These are phyloP conservation scores for Cladorrhinum sp. DNA, from an alignment of 2,329 filamentous ascomycete species.

Conservation along the genomic window DNA sequence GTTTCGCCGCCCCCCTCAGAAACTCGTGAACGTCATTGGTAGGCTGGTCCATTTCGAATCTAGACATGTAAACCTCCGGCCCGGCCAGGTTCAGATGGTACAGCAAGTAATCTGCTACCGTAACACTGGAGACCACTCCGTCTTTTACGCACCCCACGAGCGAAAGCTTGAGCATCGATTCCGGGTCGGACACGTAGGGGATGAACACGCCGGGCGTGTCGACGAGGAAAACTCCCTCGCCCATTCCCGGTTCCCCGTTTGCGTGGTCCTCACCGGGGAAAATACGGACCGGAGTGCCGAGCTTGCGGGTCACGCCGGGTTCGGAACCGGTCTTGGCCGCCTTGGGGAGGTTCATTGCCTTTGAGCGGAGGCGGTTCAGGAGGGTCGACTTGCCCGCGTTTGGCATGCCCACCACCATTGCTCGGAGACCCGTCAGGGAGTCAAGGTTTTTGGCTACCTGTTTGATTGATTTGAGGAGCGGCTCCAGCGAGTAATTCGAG, in stretches of 20 bases:
- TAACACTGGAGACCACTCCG: conserved; percentile 72
- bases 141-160: conserved; percentile 90
- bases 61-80: conserved; percentile 54
- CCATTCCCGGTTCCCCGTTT: conserved; percentile 29
- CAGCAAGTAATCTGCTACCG: conserved; percentile 85
- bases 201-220: conserved; percentile 96
- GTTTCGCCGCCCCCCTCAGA: conserved; percentile 66
- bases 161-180: conserved; percentile 93
- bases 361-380: conserved; percentile 77
- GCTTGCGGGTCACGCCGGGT: conserved; percentile 84
- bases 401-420: conserved; percentile 93
- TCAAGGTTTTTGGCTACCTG: conserved; percentile 47
- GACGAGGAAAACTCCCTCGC: conserved; percentile 72
- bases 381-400: conserved; percentile 95
- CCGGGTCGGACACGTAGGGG: conserved; percentile 79
- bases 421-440: conserved; percentile 74
- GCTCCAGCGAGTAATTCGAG: conserved; percentile 10
- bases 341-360: conserved; percentile 60
- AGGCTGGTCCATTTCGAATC: conserved; percentile 53
- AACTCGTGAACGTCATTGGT: conserved; percentile 82
- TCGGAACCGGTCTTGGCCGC: conserved; percentile 80
- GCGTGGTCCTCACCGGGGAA: conserved; percentile 38
- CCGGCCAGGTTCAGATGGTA: conserved; percentile 71
- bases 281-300: conserved; percentile 80
- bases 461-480: conserved; percentile 49